These are phyloP conservation scores for Citrullus mucosospermus DNA, from an alignment of 306 rosid genomes.

Conservation along the genomic window DNA sequence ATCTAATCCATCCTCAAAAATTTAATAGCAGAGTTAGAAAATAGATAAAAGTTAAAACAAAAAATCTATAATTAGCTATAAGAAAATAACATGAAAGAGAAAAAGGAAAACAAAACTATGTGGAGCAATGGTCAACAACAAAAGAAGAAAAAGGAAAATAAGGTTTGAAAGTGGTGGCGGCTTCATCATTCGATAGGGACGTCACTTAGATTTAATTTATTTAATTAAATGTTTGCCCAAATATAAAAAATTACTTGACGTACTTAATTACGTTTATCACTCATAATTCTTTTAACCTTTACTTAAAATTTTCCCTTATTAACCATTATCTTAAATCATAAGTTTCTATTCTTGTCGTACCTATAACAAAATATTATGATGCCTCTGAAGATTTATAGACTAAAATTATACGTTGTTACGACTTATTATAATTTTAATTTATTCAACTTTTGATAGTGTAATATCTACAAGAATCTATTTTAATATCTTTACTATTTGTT, in stretches of 20 bases:
- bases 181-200: conserved; percentile 1
- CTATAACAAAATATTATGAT: no score
- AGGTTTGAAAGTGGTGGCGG: conserved; percentile 4
- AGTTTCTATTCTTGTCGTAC: background rate
- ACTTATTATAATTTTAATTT: no score
- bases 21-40: no score
- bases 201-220: background rate
- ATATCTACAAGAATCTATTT: no score
- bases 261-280: background rate
- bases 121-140: background rate
- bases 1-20: no score
- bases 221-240: background rate
- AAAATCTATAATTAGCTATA: background rate
- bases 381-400: no score
- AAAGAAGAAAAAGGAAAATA: background rate
- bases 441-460: no score
- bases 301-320: background rate
- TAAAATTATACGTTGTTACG: background rate
- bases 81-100: background rate
- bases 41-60: no score
- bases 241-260: background rate
- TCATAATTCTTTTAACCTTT: background rate
- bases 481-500: no score
- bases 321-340: background rate
- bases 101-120: background rate